Evolutionary conservation across 805 yeast genomes (phyloP).

Genomic region (Schwanniomyces yamadae): DNA sequence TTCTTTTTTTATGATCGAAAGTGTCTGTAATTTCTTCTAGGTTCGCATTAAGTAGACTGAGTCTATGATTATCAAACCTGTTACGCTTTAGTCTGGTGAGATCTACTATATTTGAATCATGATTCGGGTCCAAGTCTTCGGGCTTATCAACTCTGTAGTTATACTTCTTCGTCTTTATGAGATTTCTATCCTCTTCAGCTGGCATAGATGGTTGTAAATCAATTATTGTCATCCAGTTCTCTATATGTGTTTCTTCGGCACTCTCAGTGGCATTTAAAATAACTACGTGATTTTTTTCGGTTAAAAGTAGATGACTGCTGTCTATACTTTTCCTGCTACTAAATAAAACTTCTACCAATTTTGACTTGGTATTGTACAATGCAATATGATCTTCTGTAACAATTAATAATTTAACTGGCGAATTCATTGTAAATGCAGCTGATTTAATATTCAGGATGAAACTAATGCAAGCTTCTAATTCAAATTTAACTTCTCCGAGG

Average conservation of each 20-base stretch:
- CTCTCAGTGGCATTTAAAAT: neutral
- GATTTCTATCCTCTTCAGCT: slow-evolving; percentile 8
- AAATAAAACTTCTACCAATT: slow-evolving; percentile 5
- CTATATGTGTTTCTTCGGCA: neutral
- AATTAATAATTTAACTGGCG: neutral
- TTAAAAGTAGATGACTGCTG: neutral
- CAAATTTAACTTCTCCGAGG: neutral
- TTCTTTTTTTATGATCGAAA: slow-evolving; percentile 17
- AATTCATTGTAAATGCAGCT: neutral
- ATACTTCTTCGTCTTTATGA: slow-evolving; percentile 8
- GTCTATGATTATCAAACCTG: slow-evolving; percentile 5
- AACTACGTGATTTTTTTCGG: slow-evolving; percentile 1
- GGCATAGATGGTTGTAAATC: too few species aligned
- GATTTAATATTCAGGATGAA: slow-evolving; percentile 2
- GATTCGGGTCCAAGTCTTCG: slow-evolving; percentile 11
- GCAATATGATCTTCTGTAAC: slow-evolving; percentile 6
- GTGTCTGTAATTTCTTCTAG: slow-evolving; percentile 29
- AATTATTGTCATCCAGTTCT: slow-evolving; percentile 5
- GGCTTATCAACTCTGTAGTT: slow-evolving; percentile 11
- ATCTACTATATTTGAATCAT: slow-evolving; percentile 12
- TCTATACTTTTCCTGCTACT: neutral
- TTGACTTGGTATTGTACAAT: slow-evolving; percentile 1
- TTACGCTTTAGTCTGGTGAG: slow-evolving; percentile 9
- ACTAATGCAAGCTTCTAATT: slow-evolving; percentile 2
- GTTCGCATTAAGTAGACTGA: slow-evolving; percentile 6